Conservation (phyloP, 2,329 filamentous ascomycete species). For the Fusarium xylarioides region DNA sequence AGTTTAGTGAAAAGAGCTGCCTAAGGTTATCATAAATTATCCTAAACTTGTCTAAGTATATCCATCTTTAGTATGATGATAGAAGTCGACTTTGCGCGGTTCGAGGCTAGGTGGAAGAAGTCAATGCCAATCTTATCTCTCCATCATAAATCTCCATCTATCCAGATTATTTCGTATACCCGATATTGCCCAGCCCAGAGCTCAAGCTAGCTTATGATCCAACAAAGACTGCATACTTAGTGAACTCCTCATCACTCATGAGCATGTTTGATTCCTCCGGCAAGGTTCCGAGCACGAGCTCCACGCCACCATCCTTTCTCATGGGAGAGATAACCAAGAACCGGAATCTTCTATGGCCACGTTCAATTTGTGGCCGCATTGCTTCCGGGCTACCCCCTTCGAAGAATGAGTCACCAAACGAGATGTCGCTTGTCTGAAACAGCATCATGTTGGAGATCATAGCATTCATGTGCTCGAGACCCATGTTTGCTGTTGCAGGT, state of each 20-base stretch:
- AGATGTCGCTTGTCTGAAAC: constrained; percentile 1
- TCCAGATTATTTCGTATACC: fast-evolving
- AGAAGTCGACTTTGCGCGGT: fast-evolving
- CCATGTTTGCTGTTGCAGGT: constrained; percentile 13
- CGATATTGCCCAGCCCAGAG: no score
- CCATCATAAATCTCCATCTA: no score
- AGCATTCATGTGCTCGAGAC: constrained; percentile 4
- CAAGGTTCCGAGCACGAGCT: background rate
- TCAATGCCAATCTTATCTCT: background rate
- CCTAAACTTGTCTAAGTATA: background rate
- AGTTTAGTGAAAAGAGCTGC: background rate
- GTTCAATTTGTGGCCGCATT: constrained; percentile 8
- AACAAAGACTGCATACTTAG: background rate
- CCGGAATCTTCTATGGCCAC: background rate
- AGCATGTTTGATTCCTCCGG: constrained; percentile 12
- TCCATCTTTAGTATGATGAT: fast-evolving
- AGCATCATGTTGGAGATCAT: constrained; percentile 15
- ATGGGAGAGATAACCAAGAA: constrained; percentile 7
- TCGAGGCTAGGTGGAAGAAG: background rate
- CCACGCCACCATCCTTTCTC: background rate
- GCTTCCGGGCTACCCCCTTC: background rate
- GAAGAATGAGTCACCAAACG: constrained; percentile 3
- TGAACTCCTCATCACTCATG: constrained; percentile 3
- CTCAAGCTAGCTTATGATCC: background rate
- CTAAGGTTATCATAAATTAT: no score